Evolutionary conservation across 306 rosid species (phyloP).

Genomic region (Alnus glutinosa): DNA sequence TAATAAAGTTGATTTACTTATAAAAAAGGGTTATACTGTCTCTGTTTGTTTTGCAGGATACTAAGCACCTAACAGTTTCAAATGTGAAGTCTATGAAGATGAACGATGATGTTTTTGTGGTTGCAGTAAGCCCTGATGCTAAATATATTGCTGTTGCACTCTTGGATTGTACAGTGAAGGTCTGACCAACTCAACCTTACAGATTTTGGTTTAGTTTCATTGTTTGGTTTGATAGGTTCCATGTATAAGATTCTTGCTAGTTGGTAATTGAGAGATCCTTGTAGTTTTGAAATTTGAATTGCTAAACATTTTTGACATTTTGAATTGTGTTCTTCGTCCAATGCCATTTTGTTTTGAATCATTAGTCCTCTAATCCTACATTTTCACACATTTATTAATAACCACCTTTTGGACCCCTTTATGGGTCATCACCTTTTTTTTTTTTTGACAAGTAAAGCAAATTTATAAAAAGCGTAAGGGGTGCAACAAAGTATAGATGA

Average conservation of each 20-base stretch:
- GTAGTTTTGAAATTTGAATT: background rate
- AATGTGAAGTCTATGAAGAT: constrained; percentile 76
- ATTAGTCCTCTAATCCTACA: background rate
- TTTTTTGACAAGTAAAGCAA: no score
- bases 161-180: constrained; percentile 87
- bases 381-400: background rate
- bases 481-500: no score
- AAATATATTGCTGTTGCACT: constrained; percentile 85
- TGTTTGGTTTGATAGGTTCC: constrained; percentile 4
- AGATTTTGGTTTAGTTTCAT: constrained; percentile 16
- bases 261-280: constrained; percentile 2
- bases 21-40: background rate
- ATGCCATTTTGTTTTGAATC: background rate
- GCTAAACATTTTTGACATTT: background rate
- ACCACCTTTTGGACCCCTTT: background rate
- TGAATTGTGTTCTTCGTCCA: background rate
- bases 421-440: background rate
- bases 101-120: constrained; percentile 82
- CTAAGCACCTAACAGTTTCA: constrained; percentile 61
- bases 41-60: constrained; percentile 48
- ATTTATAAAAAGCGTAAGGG: no score
- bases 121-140: constrained; percentile 86
- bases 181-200: constrained; percentile 33
- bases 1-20: constrained; percentile 6
- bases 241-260: background rate